These are phyloP conservation scores for Pseudoturritis turrita DNA, from an alignment of 345 rosid species.

Conservation along the genomic window DNA sequence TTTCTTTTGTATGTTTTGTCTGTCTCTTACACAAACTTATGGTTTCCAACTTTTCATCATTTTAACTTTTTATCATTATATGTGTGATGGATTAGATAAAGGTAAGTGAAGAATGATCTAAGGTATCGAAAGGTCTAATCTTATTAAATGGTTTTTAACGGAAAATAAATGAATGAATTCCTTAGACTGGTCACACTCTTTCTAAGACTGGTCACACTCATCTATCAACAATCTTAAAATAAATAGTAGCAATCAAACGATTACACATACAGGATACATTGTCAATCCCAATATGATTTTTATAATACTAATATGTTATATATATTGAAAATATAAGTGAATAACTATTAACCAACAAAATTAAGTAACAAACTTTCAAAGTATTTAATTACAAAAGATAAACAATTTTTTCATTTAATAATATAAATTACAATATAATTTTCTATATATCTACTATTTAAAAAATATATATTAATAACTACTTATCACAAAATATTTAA, in stretches of 20 bases:
- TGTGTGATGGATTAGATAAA: constrained; percentile 5
- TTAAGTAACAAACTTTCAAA: too few species aligned
- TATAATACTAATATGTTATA: neutral
- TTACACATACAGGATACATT: neutral
- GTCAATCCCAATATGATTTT: constrained; percentile 5
- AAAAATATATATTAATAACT: too few species aligned
- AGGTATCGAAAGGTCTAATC: constrained; percentile 22
- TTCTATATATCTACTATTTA: too few species aligned
- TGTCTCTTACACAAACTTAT: constrained; percentile 21
- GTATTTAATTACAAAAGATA: too few species aligned
- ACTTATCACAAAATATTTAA: too few species aligned
- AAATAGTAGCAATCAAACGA: constrained; percentile 6
- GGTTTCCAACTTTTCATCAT: constrained; percentile 27
- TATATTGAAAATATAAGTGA: neutral
- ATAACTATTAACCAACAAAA: neutral
- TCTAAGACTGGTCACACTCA: constrained; percentile 7
- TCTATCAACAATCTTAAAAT: constrained; percentile 21
- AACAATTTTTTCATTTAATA: too few species aligned
- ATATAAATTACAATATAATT: too few species aligned
- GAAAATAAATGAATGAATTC: constrained; percentile 7
- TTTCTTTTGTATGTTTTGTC: constrained; percentile 25
- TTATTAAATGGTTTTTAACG: constrained; percentile 1
- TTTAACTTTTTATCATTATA: neutral
- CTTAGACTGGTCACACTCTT: constrained; percentile 10
- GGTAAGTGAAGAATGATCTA: constrained; percentile 17